Base-by-base conservation (phyloP, 139 green algal species). In the Spirogloea muscicola region DNA sequence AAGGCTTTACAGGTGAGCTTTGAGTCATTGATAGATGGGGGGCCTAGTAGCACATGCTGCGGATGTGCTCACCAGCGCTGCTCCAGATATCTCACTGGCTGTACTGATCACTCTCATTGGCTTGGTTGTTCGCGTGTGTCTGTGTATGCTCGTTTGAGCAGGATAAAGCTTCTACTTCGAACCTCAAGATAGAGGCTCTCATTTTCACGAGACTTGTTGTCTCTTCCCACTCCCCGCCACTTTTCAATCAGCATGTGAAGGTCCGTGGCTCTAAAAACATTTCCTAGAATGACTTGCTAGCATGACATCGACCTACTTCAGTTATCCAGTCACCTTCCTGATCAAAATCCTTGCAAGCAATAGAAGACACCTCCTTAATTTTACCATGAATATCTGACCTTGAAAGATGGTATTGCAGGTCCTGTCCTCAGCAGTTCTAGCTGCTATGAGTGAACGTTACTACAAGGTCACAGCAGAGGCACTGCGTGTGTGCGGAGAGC, bases 381-480 rank as follows among this genome's bases (percentile, higher is more conserved):
- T 55, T 55, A n/a, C n/a, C 46, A 55, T 55, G 46, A n/a, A 21
- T 21, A n/a, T 55, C n/a, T 55, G 21, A 21, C 21, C 21, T 21
- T 55, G 46, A 21, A 55, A 55, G 21, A 55, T 31, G 21, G 21
- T 21, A 21, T 1, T 64, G 46, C 68, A 82, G 34, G 27, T 51
- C 29, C 81, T 97, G n/a, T 48, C 84, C 1, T 18, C 59, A 7
- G 65, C 77, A 0, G 72, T 98, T 13, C 80, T 86, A 4, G 55
- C 68, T 1, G 73, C 78, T 10, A 86, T 84, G 2, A 70, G 33
- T 0, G 91, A 97, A 49, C 80, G 88, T 1, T 97, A 97, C 84
- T 97, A 96, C 89, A 96, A 94, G 80, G 88, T 96, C 0, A 76
- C 91, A 2, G 87, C 93, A 1, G 91, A 96, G 76, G 92, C 88